Evolutionary conservation across 805 yeast genomes (phyloP), one percentile per base, ranked within the genome.

Genomic region (Zygosaccharomyces kombuchaensis): DNA sequence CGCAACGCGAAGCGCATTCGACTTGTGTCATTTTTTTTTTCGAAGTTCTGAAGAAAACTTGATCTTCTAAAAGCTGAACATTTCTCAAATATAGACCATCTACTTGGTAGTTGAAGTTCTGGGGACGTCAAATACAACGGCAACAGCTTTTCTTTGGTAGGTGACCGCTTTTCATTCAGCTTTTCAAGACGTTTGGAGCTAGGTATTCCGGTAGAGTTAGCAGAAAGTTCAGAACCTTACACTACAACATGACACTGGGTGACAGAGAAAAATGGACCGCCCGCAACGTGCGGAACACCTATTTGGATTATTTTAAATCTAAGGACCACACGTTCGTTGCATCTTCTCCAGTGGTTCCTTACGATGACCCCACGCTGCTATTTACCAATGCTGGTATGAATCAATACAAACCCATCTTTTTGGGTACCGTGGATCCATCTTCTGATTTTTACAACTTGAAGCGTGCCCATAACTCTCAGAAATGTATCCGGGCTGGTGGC

Each of bases 301-400:
- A 87, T 66, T 73, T 93, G 61, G 84, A 89, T 55, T 91, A 72
- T 64, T 93, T 93, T 70, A 76, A 77, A 55, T 70, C 76, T 37
- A 68, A 73, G 40, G 75, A 74, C 7, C 99, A 93, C 67, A 83
- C 81, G 2, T 89, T 78, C 66, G 90, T 93, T 38, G 88, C 96
- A 17, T 85, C 96, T 0, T 89, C 98, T 1, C 87, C 96, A 0
- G 98, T 91, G 23, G 83, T 93, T 50, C 99, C 99, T 44, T 95
- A 84, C 66, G 97, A 93, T 71, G 99, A 93, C 66, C 99, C 99
- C 43, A 91, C 98, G 21, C 76, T 93, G 51, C 74, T 93, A 52
- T 93, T 93, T 65, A 96, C 99, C 63, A 93, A 93, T 66, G 99
- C 99, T 48, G 99, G 98, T 70, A 93, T 93, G 99, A 93, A 93